Evolutionary conservation across 192 early-diverging fungal species (phyloP).

Genomic region (Coemansia javaensis): DNA sequence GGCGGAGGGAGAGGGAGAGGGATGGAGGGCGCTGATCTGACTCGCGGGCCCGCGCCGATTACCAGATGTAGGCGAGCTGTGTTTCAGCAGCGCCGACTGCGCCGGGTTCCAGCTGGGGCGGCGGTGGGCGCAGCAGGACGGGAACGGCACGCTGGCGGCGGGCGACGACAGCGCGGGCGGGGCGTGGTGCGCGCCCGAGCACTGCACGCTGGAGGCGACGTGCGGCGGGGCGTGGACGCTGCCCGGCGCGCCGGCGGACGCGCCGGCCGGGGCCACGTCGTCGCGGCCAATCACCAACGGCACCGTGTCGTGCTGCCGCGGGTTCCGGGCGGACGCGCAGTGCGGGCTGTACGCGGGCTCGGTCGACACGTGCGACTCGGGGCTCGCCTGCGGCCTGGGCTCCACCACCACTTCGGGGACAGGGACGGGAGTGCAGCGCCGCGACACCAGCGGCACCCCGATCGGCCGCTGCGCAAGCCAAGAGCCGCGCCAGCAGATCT

Average conservation of each 20-base stretch:
- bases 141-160: neutral
- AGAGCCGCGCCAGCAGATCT: slow-evolving; percentile 53
- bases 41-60: no score
- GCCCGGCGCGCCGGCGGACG: slow-evolving; percentile 31
- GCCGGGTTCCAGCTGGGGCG: slow-evolving; percentile 47
- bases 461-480: slow-evolving; percentile 48
- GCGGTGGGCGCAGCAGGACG: slow-evolving; percentile 14
- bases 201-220: slow-evolving; percentile 59
- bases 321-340: slow-evolving; percentile 27
- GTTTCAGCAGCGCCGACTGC: slow-evolving; percentile 51
- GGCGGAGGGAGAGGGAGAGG: neutral
- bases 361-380: slow-evolving; percentile 52
- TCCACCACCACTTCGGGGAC: slow-evolving; percentile 6
- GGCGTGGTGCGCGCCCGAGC: slow-evolving; percentile 45
- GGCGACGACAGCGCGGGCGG: neutral
- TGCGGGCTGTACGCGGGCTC: slow-evolving; percentile 49
- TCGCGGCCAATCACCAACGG: slow-evolving; percentile 15
- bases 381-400: slow-evolving; percentile 34
- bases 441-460: neutral
- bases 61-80: slow-evolving; percentile 53
- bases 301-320: slow-evolving; percentile 53
- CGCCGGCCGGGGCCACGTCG: slow-evolving; percentile 27
- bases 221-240: slow-evolving; percentile 61
- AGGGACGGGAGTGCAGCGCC: neutral
- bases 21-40: no score